Percentiles rank a stretch among this genome's conserved stretches.
Evolutionary conservation across 2,329 filamentous ascomycete species (phyloP).

Genomic region (Fusarium succisae): DNA sequence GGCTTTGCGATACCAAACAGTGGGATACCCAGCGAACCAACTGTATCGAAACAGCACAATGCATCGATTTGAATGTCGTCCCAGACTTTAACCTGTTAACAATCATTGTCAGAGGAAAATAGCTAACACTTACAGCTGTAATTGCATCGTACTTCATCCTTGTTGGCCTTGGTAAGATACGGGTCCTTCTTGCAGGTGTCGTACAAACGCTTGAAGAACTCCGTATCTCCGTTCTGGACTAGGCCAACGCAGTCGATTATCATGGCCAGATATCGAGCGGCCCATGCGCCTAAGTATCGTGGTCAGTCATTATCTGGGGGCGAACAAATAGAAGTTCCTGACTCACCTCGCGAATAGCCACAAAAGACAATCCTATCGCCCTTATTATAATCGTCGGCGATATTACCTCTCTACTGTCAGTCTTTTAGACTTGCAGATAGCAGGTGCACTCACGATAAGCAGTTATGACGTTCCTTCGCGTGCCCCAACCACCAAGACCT

Average conservation of each 20-base stretch:
- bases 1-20: neutral
- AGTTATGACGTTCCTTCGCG: neutral
- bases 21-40: neutral
- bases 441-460: accelerated
- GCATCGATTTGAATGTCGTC: neutral
- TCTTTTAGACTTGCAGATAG: accelerated
- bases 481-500: neutral
- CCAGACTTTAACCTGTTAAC: neutral
- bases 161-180: neutral
- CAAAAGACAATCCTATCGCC: neutral
- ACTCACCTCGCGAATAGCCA: neutral
- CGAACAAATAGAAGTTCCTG: neutral
- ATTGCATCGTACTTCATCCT: neutral
- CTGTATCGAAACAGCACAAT: neutral
- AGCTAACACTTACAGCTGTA: neutral
- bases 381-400: neutral
- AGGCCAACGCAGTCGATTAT: neutral
- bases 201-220: neutral
- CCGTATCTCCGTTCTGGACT: accelerated
- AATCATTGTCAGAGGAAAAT: accelerated
- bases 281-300: neutral
- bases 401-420: accelerated
- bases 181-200: neutral
- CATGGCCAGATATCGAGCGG: neutral
- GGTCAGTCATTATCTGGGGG: accelerated